A percentile compares a stretch with the other conserved stretches of the same genome.
Conservation (phyloP, 1,139 yeast species). For the Suhomyces ambrosiae region DNA sequence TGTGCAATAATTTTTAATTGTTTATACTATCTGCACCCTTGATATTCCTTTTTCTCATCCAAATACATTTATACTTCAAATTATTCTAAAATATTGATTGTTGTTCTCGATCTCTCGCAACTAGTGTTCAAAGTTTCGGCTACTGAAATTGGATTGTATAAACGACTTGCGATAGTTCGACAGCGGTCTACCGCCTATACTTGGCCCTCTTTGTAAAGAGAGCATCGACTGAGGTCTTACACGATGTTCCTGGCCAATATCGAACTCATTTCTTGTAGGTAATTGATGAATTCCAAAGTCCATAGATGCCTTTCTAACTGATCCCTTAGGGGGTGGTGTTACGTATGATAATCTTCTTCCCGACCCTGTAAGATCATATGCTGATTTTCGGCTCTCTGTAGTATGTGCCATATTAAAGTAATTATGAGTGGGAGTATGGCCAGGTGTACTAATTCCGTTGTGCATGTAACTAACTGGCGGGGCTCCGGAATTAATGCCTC, state of each 20-base stretch:
- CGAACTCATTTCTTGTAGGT: conserved; percentile 12
- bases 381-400: not conserved
- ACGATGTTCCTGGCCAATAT: conserved; percentile 7
- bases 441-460: conserved; percentile 2
- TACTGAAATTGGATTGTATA: not conserved
- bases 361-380: not conserved
- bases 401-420: conserved; percentile 1
- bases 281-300: conserved; percentile 4
- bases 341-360: conserved; percentile 1
- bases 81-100: too few species aligned
- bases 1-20: too few species aligned
- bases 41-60: too few species aligned
- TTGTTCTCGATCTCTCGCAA: too few species aligned
- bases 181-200: not conserved
- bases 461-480: not conserved
- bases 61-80: not conserved
- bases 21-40: too few species aligned
- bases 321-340: not conserved
- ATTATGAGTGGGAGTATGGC: conserved; percentile 7
- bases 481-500: too few species aligned
- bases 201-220: conserved; percentile 1
- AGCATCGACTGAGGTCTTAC: conserved; percentile 10
- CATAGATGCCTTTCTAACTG: not conserved
- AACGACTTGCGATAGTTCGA: conserved; percentile 2
- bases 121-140: conserved; percentile 1